Percentiles rank a stretch among this genome's conserved stretches.
Conservation (phyloP, 2,329 filamentous ascomycete genomes). For the Pestalotiopsis sp. region DNA sequence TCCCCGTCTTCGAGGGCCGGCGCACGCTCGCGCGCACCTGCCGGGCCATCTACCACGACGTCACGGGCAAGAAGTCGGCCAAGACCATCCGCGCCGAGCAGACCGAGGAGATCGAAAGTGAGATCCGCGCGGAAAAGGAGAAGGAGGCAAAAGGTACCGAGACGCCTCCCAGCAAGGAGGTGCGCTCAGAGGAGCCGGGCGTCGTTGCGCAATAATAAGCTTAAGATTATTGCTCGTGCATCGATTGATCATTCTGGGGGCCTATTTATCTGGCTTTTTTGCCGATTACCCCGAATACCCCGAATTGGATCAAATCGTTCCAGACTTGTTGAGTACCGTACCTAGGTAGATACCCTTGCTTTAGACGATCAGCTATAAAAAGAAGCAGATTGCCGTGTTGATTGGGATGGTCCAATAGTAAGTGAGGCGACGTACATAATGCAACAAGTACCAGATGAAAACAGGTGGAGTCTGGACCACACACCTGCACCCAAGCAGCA, state of each 20-base stretch:
- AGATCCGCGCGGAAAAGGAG: slow-evolving; percentile 12
- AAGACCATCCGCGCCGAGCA: slow-evolving; percentile 31
- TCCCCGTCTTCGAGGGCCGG: slow-evolving; percentile 80
- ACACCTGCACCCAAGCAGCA: too few species aligned
- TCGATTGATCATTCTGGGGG: neutral
- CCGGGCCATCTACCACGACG: slow-evolving; percentile 64
- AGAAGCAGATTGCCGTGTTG: neutral
- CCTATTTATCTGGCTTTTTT: neutral
- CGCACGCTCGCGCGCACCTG: slow-evolving; percentile 65
- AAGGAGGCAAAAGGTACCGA: slow-evolving; percentile 22
- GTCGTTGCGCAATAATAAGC: neutral
- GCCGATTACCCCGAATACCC: too few species aligned
- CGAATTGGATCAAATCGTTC: too few species aligned
- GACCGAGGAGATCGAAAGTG: slow-evolving; percentile 12
- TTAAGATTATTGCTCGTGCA: neutral
- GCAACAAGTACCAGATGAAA: neutral
- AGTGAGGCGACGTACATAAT: neutral
- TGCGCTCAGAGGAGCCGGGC: neutral
- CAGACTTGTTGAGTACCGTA: too few species aligned
- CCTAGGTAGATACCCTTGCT: neutral
- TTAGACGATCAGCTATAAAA: neutral
- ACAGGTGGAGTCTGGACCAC: neutral
- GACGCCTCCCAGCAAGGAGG: slow-evolving; percentile 28
- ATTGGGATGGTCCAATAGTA: neutral
- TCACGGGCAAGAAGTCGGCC: slow-evolving; percentile 47